Base-by-base conservation (phyloP, 2,329 filamentous ascomycete species). In the Rhexocercosporidium sp. region DNA sequence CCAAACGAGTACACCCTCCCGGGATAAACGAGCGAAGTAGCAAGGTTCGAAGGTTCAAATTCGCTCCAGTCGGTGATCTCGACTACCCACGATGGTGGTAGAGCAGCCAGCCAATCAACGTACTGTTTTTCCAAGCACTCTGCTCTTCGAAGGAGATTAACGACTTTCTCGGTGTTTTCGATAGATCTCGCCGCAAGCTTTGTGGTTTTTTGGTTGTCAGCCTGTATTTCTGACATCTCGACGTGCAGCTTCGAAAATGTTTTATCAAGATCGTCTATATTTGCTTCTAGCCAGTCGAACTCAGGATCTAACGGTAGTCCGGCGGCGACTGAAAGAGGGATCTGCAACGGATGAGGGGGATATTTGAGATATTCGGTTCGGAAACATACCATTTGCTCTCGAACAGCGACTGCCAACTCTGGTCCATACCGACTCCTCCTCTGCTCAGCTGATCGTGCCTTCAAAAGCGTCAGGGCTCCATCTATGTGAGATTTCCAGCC, bases 401-500 rank as follows among this genome's bases (percentile, higher is more conserved):
- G 53, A 34, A 56, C 53, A 22, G 53, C 53, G 31, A 39, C n/a
- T 11, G 31, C n/a, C 2, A 56, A 5, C 9, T 56, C 53, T 14
- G 53, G 9, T 22, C 31, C 53, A 12, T 56, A 22, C 5, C n/a
- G 53, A 20, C 53, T 56, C 34, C 16, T 18, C 3, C 25, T 56
- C 20, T 39, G 29, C 16, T 20, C n/a, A 2, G 29, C 53, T 22
- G 53, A 34, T 25, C 87, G 82, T 0, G 82, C 80, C 73, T 85
- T 85, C 61, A 86, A 83, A 0, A 89, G 78, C 69, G 86, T 83
- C 37, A 88, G 83, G n/a, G 87, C 87, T 8, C 86, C 87, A 66
- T 87, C 84, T 11, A 85, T 82, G 68, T 89, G 87, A 9, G 85
- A 86, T 3, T 85, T 84, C 86, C 86, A 89, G 1, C 85, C 85